A percentile compares a stretch with the other conserved stretches of the same genome.
Evolutionary conservation across 2,329 filamentous ascomycete genomes (phyloP).

Genomic region (Trichoderma guizhouense): DNA sequence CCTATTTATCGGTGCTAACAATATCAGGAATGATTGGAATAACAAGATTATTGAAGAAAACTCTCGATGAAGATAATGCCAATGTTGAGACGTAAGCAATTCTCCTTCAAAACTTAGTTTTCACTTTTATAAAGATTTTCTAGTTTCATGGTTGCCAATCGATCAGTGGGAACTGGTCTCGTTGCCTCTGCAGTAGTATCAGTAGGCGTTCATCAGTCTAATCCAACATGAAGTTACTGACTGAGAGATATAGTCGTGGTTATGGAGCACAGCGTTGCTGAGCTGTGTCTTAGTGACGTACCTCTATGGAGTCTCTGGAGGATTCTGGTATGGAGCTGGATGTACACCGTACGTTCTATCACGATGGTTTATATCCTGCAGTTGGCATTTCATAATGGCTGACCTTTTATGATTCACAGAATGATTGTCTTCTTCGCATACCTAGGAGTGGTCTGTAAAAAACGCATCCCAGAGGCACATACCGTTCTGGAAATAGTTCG

Average conservation of each 20-base stretch:
- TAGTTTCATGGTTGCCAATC: conserved; percentile 8
- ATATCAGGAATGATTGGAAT: conserved; percentile 5
- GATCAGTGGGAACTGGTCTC: conserved; percentile 2
- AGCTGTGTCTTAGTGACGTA: conserved; percentile 4
- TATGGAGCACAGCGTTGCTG: conserved; percentile 5
- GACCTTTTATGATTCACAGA: neutral
- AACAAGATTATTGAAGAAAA: neutral
- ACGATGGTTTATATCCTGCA: neutral
- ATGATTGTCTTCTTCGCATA: conserved; percentile 12
- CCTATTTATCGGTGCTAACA: neutral
- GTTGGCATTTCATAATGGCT: neutral
- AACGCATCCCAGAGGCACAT: conserved; percentile 6
- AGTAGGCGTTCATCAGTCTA: neutral
- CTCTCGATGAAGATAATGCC: neutral
- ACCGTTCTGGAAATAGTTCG: conserved; percentile 7
- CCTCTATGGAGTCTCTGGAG: conserved; percentile 3
- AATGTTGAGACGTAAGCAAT: conserved; percentile 1
- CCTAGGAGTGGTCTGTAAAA: conserved; percentile 4
- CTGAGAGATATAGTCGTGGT: neutral
- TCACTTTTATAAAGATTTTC: neutral
- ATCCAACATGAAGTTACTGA: neutral
- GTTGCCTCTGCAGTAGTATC: conserved; percentile 7
- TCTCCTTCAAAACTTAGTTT: accelerated
- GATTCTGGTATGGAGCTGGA: conserved; percentile 4
- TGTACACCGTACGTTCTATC: neutral